These are phyloP conservation scores for Eucalyptus cloeziana DNA, from an alignment of 345 rosid genomes.

Conservation along the genomic window DNA sequence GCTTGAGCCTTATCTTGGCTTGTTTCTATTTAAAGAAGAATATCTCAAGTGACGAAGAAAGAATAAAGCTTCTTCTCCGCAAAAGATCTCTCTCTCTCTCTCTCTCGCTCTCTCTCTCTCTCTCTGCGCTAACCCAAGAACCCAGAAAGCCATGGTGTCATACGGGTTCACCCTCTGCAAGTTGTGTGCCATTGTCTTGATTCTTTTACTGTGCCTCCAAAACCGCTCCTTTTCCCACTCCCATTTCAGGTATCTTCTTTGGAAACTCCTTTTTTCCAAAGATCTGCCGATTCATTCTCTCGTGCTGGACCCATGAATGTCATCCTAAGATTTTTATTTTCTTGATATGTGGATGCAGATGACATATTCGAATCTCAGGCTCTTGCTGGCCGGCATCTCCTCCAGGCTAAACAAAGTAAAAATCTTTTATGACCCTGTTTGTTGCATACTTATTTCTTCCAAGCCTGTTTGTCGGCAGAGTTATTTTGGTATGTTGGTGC, in stretches of 20 bases:
- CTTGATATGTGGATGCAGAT: constrained; percentile 7
- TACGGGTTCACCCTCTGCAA: neutral
- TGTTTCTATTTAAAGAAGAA: neutral
- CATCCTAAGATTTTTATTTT: neutral
- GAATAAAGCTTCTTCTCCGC: neutral
- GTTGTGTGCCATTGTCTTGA: neutral
- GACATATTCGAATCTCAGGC: constrained; percentile 22
- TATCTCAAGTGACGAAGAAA: neutral
- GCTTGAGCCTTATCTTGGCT: neutral
- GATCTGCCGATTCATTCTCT: neutral
- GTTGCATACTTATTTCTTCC: neutral
- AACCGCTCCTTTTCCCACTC: neutral
- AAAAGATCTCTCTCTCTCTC: neutral
- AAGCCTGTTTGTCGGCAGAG: neutral
- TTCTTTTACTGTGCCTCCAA: neutral
- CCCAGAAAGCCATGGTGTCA: neutral
- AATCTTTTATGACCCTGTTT: neutral
- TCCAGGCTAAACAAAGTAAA: constrained; percentile 58
- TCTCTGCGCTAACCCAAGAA: neutral
- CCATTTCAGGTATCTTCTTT: neutral
- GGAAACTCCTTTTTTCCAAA: neutral
- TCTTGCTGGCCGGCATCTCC: constrained; percentile 41
- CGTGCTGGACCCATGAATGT: neutral
- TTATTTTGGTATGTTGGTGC: neutral
- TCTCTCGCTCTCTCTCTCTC: neutral